Evolutionary conservation across 208 protist genomes (phyloP), one percentile per base, ranked within the genome.

Genomic region (Acanthamoeba castellanii): DNA sequence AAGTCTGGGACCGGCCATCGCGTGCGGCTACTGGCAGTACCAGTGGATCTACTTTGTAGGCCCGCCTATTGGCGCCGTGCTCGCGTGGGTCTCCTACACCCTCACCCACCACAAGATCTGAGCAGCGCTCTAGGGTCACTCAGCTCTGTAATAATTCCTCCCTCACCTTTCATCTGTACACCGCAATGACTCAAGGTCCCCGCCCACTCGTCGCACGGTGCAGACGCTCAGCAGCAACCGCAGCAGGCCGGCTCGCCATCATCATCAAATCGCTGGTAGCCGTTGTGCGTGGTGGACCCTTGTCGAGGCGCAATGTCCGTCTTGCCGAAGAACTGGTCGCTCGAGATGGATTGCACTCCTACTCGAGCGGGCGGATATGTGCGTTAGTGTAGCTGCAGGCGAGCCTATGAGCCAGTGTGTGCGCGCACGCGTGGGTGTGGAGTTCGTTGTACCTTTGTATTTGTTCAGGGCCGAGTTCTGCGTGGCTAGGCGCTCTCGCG

Each of bases 251-350:
- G 72, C 37, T 82, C 72, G 37, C 72, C 72, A 16, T 82, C 72
- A 52, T 82, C 72, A 50, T 82, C 72, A n/a, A 82, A 82, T 16
- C 37, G 72, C 37, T 82, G 72, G 30, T 82, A 82, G 72, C 72
- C 72, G 30, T 82, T 82, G 42, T 82, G 37, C 32, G 70, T 66
- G 2, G 64, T 82, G 72, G 20, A 7, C 72, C 34, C 72, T 50
- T n/a, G 34, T 6, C 30, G 72, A 4, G 68, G 32, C 20, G 68
- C n/a, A 45, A 32, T 22, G 11, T 76, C 32, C 2, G 68, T 16
- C n/a, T 76, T 82, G 7, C 72, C 72, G 50, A 82, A 82, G 20
- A 82, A 42, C 72, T 82, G 37, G 30, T 82, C 72, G 30, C 72
- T 82, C 4, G 72, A 82, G 6, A 82, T 42, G 5, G 72, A 47